Conservation (phyloP, 805 yeast genomes). For the Starmerella vaccinii region DNA sequence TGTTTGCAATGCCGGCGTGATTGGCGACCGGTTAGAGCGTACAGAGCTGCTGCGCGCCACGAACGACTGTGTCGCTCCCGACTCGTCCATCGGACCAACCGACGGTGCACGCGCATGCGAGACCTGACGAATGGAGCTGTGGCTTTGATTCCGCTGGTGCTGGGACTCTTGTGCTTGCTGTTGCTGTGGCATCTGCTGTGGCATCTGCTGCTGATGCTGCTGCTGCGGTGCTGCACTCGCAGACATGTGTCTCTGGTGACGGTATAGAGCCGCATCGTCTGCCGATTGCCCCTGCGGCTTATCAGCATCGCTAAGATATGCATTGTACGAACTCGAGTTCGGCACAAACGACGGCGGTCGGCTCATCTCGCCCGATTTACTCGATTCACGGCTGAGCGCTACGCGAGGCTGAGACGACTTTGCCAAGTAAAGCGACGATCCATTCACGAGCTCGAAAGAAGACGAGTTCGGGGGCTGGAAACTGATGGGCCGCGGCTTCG, state of each 20-base stretch:
- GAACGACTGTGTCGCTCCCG: not conserved
- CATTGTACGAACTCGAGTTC: not conserved
- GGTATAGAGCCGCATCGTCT: not conserved
- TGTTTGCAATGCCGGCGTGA: not conserved
- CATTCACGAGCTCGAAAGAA: constrained; percentile 12
- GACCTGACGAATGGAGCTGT: constrained; percentile 4
- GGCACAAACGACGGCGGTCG: constrained; percentile 23
- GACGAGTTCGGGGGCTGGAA: constrained; percentile 29
- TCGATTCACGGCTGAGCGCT: constrained; percentile 28
- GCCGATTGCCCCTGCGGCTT: not conserved
- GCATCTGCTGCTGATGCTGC: constrained; percentile 6
- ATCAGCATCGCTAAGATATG: not conserved
- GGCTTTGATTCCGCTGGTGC: constrained; percentile 8
- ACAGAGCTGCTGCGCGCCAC: not conserved
- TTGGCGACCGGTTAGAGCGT: not conserved
- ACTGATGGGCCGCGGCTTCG: constrained; percentile 33
- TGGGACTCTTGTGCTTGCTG: constrained; percentile 1
- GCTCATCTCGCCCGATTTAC: constrained; percentile 31
- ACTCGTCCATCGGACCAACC: not conserved
- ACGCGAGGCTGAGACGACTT: constrained; percentile 29
- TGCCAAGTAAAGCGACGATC: constrained; percentile 23
- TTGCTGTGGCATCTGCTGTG: constrained; percentile 1
- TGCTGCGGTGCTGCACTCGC: not conserved
- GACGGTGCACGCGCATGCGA: not conserved
- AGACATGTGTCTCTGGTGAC: not conserved